Conservation (phyloP, 805 yeast genomes). For the Lipomyces orientalis region DNA sequence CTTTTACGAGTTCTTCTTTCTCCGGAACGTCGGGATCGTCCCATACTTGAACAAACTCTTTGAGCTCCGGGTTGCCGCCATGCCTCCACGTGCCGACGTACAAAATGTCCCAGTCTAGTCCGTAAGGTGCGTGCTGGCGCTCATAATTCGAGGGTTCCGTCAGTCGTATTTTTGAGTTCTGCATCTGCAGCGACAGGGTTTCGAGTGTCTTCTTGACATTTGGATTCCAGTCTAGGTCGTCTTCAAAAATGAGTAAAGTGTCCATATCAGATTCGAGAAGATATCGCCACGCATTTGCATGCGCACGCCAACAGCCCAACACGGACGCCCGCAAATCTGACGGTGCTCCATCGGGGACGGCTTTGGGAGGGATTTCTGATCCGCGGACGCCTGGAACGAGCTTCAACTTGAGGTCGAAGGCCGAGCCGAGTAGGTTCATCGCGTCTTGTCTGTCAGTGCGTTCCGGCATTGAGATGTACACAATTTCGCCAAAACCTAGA, state of each 20-base stretch:
- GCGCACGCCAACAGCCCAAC: conserved; percentile 28
- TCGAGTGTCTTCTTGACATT: conserved; percentile 16
- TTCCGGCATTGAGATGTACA: conserved; percentile 18
- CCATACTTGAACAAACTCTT: conserved; percentile 15
- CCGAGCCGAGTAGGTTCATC: conserved; percentile 15
- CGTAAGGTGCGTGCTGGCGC: conserved; percentile 20
- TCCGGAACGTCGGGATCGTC: conserved; percentile 19
- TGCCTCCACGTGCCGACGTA: conserved; percentile 20
- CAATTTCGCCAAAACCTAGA: conserved; percentile 23
- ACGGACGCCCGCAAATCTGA: conserved; percentile 6
- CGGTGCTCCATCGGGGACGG: conserved; percentile 17
- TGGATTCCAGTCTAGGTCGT: conserved; percentile 25
- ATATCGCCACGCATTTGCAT: conserved; percentile 21
- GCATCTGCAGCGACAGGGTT: conserved; percentile 14
- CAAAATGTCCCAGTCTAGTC: conserved; percentile 25
- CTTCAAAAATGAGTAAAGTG: conserved; percentile 24
- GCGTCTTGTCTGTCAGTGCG: conserved; percentile 29
- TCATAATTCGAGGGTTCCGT: conserved; percentile 16
- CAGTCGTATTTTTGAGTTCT: conserved; percentile 13
- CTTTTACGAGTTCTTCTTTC: background rate
- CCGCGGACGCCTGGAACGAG: conserved; percentile 20
- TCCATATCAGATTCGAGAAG: conserved; percentile 20
- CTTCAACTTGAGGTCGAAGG: conserved; percentile 6
- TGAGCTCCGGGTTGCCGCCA: conserved; percentile 14
- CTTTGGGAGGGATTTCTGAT: conserved; percentile 11